These are phyloP conservation scores for Leishmania mexicana DNA, from an alignment of 208 protist species.

Conservation along the genomic window DNA sequence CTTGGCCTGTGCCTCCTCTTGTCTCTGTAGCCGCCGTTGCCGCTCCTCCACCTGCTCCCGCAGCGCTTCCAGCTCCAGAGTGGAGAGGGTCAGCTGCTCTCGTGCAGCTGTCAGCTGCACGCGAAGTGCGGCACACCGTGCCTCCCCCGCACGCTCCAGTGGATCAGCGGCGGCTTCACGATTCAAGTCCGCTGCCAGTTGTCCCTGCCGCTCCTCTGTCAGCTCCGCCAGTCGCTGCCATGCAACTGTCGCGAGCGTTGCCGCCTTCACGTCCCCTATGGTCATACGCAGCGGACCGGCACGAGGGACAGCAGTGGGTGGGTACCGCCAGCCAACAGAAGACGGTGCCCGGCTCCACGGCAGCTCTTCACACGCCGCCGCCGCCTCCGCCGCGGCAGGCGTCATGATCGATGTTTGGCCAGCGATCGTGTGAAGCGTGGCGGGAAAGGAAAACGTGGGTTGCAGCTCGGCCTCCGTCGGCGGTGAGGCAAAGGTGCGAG, in stretches of 20 bases:
- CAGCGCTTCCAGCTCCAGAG: slow-evolving; percentile 39
- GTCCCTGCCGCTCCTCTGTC: slow-evolving; percentile 26
- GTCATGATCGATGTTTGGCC: slow-evolving; percentile 15
- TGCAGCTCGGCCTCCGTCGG: slow-evolving; percentile 21
- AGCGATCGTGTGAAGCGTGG: slow-evolving; percentile 14
- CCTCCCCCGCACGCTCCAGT: slow-evolving; percentile 11
- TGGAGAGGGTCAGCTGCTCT: slow-evolving; percentile 35
- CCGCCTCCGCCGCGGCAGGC: slow-evolving; percentile 8
- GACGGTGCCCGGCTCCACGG: slow-evolving; percentile 33
- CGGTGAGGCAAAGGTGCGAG: slow-evolving; percentile 17
- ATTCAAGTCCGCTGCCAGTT: slow-evolving; percentile 32
- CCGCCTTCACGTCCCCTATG: slow-evolving; percentile 51
- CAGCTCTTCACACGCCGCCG: slow-evolving; percentile 25
- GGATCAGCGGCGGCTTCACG: slow-evolving; percentile 4
- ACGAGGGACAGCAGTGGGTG: slow-evolving; percentile 14
- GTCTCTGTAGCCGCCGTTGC: slow-evolving; percentile 21
- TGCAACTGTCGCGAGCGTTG: slow-evolving; percentile 38
- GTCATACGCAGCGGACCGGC: slow-evolving; percentile 25
- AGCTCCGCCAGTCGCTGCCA: slow-evolving; percentile 39
- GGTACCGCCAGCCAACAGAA: slow-evolving; percentile 29
- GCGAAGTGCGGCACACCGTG: slow-evolving; percentile 38
- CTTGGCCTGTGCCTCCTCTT: slow-evolving; percentile 35
- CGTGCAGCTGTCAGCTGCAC: slow-evolving; percentile 35
- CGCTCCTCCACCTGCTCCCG: slow-evolving; percentile 32
- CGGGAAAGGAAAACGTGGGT: neutral